These are phyloP conservation scores for Saccharomyces pastorianus DNA, from an alignment of 1,139 yeast species.

Conservation along the genomic window DNA sequence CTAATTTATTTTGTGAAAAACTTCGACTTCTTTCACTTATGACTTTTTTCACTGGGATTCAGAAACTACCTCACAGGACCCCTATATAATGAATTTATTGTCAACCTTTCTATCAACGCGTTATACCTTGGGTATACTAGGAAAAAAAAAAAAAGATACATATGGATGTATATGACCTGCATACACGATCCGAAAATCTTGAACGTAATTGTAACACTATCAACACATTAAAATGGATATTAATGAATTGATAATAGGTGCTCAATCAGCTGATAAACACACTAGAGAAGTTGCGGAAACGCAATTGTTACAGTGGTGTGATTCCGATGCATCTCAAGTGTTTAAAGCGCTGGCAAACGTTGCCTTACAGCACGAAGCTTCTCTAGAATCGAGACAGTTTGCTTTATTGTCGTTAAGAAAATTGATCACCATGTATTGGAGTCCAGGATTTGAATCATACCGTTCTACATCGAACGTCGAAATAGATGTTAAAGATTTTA, in stretches of 20 bases:
- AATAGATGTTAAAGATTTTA: constrained; percentile 38
- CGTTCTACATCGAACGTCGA: constrained; percentile 53
- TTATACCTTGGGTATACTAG: not conserved
- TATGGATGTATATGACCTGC: not conserved
- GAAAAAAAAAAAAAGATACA: not conserved
- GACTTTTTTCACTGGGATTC: not conserved
- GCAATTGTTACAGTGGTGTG: constrained; percentile 22
- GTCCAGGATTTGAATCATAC: constrained; percentile 73
- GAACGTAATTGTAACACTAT: not conserved
- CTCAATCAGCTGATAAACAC: constrained; percentile 31
- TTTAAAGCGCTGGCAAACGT: constrained; percentile 26
- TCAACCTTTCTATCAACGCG: not conserved
- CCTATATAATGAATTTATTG: not conserved
- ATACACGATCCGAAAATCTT: not conserved
- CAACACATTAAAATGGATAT: constrained; percentile 9
- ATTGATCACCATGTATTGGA: constrained; percentile 71
- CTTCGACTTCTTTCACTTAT: not conserved
- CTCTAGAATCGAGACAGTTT: constrained; percentile 44
- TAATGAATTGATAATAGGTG: constrained; percentile 15
- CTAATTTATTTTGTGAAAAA: not conserved
- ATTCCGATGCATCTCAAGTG: constrained; percentile 29
- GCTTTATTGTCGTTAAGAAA: constrained; percentile 63
- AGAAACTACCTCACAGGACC: not conserved
- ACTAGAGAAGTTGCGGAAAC: constrained; percentile 32
- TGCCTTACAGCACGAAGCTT: constrained; percentile 14